Evolutionary conservation across 805 yeast genomes (phyloP).

Genomic region (Pichia scutulata): DNA sequence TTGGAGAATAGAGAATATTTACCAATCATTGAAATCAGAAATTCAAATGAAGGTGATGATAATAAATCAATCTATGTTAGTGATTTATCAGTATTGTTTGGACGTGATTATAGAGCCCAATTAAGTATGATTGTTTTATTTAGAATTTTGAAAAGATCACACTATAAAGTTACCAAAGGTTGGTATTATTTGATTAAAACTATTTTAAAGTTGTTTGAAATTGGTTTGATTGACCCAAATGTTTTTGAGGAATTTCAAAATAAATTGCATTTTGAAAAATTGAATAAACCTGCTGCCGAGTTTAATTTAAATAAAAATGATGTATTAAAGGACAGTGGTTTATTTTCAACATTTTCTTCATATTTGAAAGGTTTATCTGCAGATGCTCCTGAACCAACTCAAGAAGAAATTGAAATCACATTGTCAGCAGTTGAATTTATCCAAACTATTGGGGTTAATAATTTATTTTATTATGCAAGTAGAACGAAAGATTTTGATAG

Average conservation of each 20-base stretch:
- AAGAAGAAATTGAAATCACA: slow-evolving; percentile 85
- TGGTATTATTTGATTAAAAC: slow-evolving; percentile 60
- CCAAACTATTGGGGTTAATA: slow-evolving; percentile 54
- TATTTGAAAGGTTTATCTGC: slow-evolving; percentile 83
- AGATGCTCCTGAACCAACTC: slow-evolving; percentile 86
- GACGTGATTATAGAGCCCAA: slow-evolving; percentile 88
- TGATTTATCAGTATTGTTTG: slow-evolving; percentile 75
- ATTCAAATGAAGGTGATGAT: slow-evolving; percentile 42
- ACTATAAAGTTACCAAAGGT: slow-evolving; percentile 36
- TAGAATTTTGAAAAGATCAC: slow-evolving; percentile 58
- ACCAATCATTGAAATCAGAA: slow-evolving; percentile 38
- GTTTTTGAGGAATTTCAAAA: slow-evolving; percentile 59
- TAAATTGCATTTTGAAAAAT: slow-evolving; percentile 40
- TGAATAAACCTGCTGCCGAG: slow-evolving; percentile 61
- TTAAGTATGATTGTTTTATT: slow-evolving; percentile 80
- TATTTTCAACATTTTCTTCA: slow-evolving; percentile 88
- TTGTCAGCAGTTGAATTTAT: slow-evolving; percentile 78
- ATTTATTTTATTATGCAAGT: slow-evolving; percentile 46
- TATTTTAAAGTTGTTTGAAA: slow-evolving; percentile 58
- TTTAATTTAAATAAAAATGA: slow-evolving; percentile 55
- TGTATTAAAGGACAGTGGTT: slow-evolving; percentile 63
- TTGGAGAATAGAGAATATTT: slow-evolving; percentile 31
- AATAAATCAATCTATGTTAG: slow-evolving; percentile 56
- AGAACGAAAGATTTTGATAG: slow-evolving; percentile 27
- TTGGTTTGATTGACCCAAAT: slow-evolving; percentile 62